A percentile compares a stretch with the other conserved stretches of the same genome.
Evolutionary conservation across 1,284 basidiomycete genomes (phyloP).

Genomic region (Cronartium ribicola): DNA sequence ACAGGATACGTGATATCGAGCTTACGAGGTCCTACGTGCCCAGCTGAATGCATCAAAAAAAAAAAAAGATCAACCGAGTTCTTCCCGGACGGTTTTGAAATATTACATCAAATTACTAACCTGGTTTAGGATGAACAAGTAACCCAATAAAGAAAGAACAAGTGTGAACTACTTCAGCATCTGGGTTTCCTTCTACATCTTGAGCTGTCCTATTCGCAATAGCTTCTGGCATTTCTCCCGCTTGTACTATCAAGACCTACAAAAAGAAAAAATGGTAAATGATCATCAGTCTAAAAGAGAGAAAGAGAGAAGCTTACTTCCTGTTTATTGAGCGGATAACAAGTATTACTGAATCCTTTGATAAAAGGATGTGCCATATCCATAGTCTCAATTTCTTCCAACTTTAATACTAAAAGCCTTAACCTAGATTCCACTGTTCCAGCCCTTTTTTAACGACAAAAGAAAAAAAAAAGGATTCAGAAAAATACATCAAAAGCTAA

Average conservation of each 20-base stretch:
- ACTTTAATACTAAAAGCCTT: conserved; percentile 92
- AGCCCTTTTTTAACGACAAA: conserved; percentile 58
- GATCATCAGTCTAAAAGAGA: conserved; percentile 20
- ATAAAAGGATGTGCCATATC: conserved; percentile 90
- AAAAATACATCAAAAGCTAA: neutral
- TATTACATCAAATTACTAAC: conserved; percentile 56
- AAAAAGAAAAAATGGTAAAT: neutral
- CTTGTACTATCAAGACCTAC: conserved; percentile 81
- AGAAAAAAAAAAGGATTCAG: conserved; percentile 30
- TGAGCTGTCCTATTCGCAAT: conserved; percentile 70
- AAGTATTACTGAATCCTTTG: conserved; percentile 85
- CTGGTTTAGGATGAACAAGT: conserved; percentile 81
- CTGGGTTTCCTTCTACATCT: conserved; percentile 73
- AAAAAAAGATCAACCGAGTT: neutral
- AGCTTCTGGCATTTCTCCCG: conserved; percentile 73
- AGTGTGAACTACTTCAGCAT: conserved; percentile 73
- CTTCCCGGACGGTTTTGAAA: too few species aligned
- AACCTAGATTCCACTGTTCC: conserved; percentile 96
- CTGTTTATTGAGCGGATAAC: conserved; percentile 75
- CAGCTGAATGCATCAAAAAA: conserved; percentile 21
- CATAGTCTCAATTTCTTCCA: conserved; percentile 89
- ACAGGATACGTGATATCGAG: conserved; percentile 97
- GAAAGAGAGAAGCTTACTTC: conserved; percentile 50
- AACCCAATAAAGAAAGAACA: conserved; percentile 97
- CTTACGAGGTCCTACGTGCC: conserved; percentile 54